Base-by-base conservation (phyloP, 805 yeast genomes). In the Teunomyces funiuensis region DNA sequence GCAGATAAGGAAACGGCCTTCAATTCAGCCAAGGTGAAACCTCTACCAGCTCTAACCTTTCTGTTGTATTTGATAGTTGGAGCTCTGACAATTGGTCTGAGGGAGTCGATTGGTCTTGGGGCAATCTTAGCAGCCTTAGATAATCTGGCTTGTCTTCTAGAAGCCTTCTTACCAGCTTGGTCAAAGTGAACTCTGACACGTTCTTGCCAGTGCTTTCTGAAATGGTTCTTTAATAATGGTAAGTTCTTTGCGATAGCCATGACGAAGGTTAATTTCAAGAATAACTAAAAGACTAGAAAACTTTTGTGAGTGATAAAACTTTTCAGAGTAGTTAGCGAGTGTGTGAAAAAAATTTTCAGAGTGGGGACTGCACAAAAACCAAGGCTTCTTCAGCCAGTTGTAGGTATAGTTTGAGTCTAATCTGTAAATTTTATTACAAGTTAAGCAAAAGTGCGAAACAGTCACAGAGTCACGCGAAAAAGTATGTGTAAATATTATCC, bases 171-270 rank as follows among this genome's bases (percentile, higher is more conserved):
- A 75, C 99, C 99, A 70, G 99, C 97, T 83, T 93, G 99, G 91
- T 93, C 97, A 73, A 93, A 86, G 89, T 95, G 99, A 67, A 88
- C 97, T 75, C 82, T 88, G 83, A 93, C 99, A 72, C 98, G 88
- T 78, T 88, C 96, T 81, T 93, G 98, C 99, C 99, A 93, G 96
- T 91, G 91, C 88, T 91, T 91, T 83, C 97, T 86, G 96, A 91
- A 91, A 83, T 93, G 99, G 85, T 91, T 91, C 85, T 88, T 88
- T 83, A 88, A 86, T 80, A 91, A 80, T 82, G 98, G 96, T 81
- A 89, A 83, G 82, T 91, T 91, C 90, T 93, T 91, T 65, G 93
- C 77, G 83, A 93, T 89, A 77, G 98, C 99, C 90, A 75, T 69
- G 34, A 31, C 55, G 52, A 61, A 50, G 49, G 40, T 41, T 45